Conservation (phyloP, 331 rosid species). For the Ulmus americana region DNA sequence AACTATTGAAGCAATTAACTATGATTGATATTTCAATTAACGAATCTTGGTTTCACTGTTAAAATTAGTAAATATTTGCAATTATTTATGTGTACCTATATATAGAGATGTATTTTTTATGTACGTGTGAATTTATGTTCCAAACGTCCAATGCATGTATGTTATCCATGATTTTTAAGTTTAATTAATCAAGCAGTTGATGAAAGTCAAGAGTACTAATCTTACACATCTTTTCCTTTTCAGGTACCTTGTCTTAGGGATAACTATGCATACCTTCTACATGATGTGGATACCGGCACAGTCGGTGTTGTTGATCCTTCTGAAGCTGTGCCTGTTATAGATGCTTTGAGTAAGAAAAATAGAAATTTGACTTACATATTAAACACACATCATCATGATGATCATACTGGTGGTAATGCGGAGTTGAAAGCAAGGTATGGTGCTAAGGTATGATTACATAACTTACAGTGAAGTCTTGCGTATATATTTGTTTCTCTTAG, state of each 20-base stretch:
- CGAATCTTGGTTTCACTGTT: not conserved
- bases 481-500: no score
- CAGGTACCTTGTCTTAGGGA: constrained; percentile 92
- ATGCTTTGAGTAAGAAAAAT: constrained; percentile 71
- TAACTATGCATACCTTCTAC: constrained; percentile 80
- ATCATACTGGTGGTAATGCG: constrained; percentile 89
- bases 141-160: not conserved
- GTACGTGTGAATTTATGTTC: not conserved
- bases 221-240: constrained; percentile 15
- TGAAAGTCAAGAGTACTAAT: not conserved
- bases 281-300: constrained; percentile 89
- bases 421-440: constrained; percentile 89
- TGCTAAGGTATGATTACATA: constrained; percentile 70
- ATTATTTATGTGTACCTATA: not conserved
- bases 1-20: not conserved
- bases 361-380: constrained; percentile 84
- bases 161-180: not conserved
- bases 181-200: not conserved
- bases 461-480: not conserved
- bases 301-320: constrained; percentile 98
- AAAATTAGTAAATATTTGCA: not conserved
- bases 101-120: not conserved
- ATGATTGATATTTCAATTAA: not conserved
- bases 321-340: constrained; percentile 75
- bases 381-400: constrained; percentile 88